Conservation (phyloP, 1,284 basidiomycete genomes). For the Spongispora temasekensis region DNA sequence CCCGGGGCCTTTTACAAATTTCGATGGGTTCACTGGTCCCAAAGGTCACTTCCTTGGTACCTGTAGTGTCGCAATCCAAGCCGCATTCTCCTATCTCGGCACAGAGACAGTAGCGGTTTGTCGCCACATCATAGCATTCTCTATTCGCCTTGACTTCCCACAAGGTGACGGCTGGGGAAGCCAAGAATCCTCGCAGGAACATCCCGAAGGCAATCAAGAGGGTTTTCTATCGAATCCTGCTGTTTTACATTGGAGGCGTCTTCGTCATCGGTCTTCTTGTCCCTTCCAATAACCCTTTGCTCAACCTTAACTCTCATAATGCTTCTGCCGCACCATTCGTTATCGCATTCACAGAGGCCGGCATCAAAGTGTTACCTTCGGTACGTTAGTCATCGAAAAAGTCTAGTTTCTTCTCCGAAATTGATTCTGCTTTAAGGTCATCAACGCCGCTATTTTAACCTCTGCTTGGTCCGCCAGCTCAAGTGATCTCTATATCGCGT, state of each 20-base stretch:
- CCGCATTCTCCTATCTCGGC: slow-evolving; percentile 52
- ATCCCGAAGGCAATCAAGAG: slow-evolving; percentile 44
- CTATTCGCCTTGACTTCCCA: neutral
- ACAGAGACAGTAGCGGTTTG: slow-evolving; percentile 54
- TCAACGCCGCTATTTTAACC: slow-evolving; percentile 46
- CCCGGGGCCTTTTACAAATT: slow-evolving; percentile 40
- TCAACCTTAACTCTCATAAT: slow-evolving; percentile 37
- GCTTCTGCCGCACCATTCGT: slow-evolving; percentile 49
- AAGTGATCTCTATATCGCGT: slow-evolving; percentile 15
- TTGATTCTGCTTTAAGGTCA: slow-evolving; percentile 55
- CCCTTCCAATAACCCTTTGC: slow-evolving; percentile 43
- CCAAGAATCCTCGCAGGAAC: slow-evolving; percentile 33
- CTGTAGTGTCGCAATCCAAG: slow-evolving; percentile 35
- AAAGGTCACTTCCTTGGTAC: slow-evolving; percentile 44
- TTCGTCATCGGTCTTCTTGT: slow-evolving; percentile 53
- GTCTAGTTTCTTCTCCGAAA: neutral
- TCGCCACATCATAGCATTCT: neutral
- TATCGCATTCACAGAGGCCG: slow-evolving; percentile 47
- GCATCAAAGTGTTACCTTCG: slow-evolving; percentile 49
- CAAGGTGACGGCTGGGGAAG: slow-evolving; percentile 50
- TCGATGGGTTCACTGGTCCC: slow-evolving; percentile 25
- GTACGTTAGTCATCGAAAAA: slow-evolving; percentile 24
- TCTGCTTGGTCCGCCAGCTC: slow-evolving; percentile 55
- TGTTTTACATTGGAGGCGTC: slow-evolving; percentile 49
- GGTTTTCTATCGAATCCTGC: slow-evolving; percentile 51